phyloP scores from a whole-genome alignment of 1,284 basidiomycete genomes.

The Malassezia globosa region DNA sequence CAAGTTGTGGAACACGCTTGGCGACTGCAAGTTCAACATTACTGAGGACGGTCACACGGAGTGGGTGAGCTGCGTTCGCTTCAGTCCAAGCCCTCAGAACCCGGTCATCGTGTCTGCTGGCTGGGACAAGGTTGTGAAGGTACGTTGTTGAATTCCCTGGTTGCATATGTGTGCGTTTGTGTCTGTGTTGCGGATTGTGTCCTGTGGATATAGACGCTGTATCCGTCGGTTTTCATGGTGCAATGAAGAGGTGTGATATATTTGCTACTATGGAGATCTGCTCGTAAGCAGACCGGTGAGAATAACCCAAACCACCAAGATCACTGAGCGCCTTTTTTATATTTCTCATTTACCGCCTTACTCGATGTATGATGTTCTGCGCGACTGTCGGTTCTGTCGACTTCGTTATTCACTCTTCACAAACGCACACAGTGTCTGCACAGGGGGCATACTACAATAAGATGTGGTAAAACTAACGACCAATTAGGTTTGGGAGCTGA shows the following conservation, averaged over 20 bases:
- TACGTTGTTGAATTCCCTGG: conserved; percentile 52
- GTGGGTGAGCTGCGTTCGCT: conserved; percentile 95
- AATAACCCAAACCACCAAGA: conserved; percentile 62
- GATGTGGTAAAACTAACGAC: no score
- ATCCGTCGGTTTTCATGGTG: no score
- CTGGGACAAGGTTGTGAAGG: conserved; percentile 99
- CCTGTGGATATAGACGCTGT: no score
- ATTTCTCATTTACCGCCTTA: no score
- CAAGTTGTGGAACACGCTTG: conserved; percentile 99
- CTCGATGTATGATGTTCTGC: no score
- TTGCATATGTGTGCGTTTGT: no score
- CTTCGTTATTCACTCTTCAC: no score
- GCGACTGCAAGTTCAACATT: conserved; percentile 99
- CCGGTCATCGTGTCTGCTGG: conserved; percentile 97
- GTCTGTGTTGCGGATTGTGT: no score
- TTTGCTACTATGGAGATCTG: conserved; percentile 71
- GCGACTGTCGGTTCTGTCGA: no score
- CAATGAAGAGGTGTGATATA: conserved; percentile 51
- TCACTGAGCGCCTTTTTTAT: conserved; percentile 56
- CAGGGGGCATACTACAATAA: no score
- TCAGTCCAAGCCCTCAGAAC: conserved; percentile 96
- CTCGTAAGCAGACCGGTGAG: conserved; percentile 54
- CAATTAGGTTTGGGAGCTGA: conserved; percentile 94
- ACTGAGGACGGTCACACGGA: conserved; percentile 76
- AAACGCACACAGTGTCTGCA: no score